Base-by-base conservation (phyloP, 257 asterid genomes). In the Cruciata laevipes region DNA sequence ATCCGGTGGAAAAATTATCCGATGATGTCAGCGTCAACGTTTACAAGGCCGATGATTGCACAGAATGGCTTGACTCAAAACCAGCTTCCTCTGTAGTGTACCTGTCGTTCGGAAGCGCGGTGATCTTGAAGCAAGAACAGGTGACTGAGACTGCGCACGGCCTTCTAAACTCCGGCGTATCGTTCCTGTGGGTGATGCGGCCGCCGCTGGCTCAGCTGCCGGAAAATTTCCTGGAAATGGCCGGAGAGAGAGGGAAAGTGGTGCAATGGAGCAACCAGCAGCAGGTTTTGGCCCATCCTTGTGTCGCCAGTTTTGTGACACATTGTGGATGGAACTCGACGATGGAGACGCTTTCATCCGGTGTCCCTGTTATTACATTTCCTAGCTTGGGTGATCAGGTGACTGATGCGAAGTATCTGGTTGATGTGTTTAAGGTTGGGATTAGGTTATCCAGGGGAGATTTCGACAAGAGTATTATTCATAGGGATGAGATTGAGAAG, bases 331-430 rank as follows among this genome's bases (percentile, higher is more conserved):
- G 60, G 60, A 55, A 55, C 10, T 55, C 60, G 27, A 55, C 11
- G 87, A 40, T 86, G 79, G 98, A 91, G 81, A 91, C 96, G 24
- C n/a, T 91, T 63, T 64, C 95, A 14, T 78, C 82, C 40, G 98
- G 98, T n/a, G 86, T 84, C 0, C 95, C 98, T 30, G 77, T 87
- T 63, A 74, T 82, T 75, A 89, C 96, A 20, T 86, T 85, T 63
- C 97, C 98, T 0, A 91, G 81, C 66, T 86, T 91, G 91, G 98
- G 98, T 5, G 98, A 91, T 55, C 98, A 91, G 80, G 98, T 91
- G 18, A 84, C 90, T 38, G 80, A 91, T 63, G 98, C 96, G 0
- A 91, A 89, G 83, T 91, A 79, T 38, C 38, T 89, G 69, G 96
- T 89, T 3, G 98, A 91, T 23, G 91, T 78, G 37, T 85, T 80